Conservation (phyloP, 305 asterid species). For the Rubia peregrina region DNA sequence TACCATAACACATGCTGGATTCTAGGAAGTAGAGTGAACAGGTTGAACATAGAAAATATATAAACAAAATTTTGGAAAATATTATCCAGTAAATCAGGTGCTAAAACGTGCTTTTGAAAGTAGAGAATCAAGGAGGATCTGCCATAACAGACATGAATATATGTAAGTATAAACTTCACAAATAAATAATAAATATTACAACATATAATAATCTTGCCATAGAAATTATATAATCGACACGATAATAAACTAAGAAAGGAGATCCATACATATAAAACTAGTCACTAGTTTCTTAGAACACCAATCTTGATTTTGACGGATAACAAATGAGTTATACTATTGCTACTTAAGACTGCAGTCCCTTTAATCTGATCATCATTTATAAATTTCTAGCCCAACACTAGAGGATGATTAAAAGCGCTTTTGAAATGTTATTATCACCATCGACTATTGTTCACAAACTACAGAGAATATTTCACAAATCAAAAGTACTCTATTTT, state of each 20-base stretch:
- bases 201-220: background rate
- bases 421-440: background rate
- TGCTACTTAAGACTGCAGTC: background rate
- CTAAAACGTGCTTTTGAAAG: background rate
- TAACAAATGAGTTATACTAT: background rate
- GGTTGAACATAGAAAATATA: background rate
- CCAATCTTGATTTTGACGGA: background rate
- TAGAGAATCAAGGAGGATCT: background rate
- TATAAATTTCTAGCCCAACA: background rate
- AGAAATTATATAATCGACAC: background rate
- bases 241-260: too few relatives aligned
- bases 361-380: background rate
- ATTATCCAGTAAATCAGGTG: background rate
- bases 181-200: background rate
- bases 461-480: background rate
- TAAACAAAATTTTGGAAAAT: background rate
- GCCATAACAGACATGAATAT: background rate
- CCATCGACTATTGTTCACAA: background rate
- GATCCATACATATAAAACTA: background rate
- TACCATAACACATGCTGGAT: background rate
- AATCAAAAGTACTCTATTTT: background rate
- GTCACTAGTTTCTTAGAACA: background rate
- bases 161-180: background rate
- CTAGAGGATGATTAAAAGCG: background rate
- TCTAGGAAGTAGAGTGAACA: background rate